Evolutionary conservation across 495 filamentous ascomycete genomes (phyloP), one percentile per base, ranked within the genome.

Genomic region (Aspergillus asperescens): DNA sequence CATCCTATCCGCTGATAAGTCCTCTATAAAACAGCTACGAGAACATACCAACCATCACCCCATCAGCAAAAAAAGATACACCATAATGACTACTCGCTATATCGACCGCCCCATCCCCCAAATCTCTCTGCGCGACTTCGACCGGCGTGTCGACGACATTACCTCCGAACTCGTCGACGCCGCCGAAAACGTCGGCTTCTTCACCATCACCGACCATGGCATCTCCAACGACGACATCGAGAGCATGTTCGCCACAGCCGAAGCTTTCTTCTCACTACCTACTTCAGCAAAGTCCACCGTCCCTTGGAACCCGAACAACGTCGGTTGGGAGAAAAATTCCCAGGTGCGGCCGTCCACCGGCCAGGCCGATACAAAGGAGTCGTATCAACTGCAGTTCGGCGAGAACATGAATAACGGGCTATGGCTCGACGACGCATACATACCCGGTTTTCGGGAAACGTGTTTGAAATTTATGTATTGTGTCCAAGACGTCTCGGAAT

Each of bases 261-360:
- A 72, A 50, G 51, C 58, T 37, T 84, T 85, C 69, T 85, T 86
- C 66, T 48, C 68, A 13, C 76, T 84, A 6, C 75, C 82, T 0
- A 69, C 78, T 34, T 52, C 61, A 0, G 60, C 66, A 19, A 86
- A 86, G 59, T 69, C 71, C 13, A 71, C 64, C 24, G 77, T 78
- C 1, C 75, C 82, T 3, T 82, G 75, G 69, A 76, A 69, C 34
- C 39, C 70, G 3, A 72, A 70, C 35, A 85, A 85, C 55, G 70
- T 77, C 0, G 83, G 83, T n/a, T 86, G 83, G 83, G 82, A 85
- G 63, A 74, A 76, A 52, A 73, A 72, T 45, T 74, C 81, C 16
- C 83, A 86, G 48, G 65, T 85, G 9, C 74, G 82, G 1, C 83
- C 81, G 4, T 80, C 75, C 0, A 86, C 83, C 6, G 83, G 82